A percentile compares a stretch with the other conserved stretches of the same genome.
Evolutionary conservation across 139 green algal genomes (phyloP).

Genomic region (Diplosphaera chodatii): DNA sequence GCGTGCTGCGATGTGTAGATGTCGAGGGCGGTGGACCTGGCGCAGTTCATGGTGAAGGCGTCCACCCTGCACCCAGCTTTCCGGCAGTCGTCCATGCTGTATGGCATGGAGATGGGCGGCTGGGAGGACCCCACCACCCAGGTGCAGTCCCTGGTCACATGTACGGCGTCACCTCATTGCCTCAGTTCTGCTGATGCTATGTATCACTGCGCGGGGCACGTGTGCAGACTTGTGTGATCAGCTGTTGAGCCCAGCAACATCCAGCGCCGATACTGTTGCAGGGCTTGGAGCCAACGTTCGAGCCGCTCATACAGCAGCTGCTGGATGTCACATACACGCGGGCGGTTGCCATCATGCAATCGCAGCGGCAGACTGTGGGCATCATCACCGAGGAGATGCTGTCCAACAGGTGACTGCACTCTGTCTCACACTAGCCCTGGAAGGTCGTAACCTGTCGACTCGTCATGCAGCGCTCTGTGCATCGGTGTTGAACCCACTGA

Average conservation of each 20-base stretch:
- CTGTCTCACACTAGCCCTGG: no score
- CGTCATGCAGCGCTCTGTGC: no score
- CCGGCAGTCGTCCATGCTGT: slow-evolving; percentile 19
- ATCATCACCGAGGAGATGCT: not conserved
- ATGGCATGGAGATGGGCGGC: slow-evolving; percentile 32
- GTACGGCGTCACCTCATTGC: no score
- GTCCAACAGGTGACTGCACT: not conserved
- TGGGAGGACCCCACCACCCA: slow-evolving; percentile 35
- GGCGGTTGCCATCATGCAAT: slow-evolving; percentile 14
- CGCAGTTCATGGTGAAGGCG: slow-evolving; percentile 49
- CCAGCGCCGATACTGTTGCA: no score
- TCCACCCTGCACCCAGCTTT: slow-evolving; percentile 50
- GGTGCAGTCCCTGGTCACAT: not conserved
- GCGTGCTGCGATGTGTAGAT: slow-evolving; percentile 20
- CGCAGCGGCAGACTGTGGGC: not conserved
- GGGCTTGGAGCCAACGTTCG: slow-evolving; percentile 7
- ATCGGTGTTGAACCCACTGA: no score
- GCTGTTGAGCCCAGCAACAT: no score
- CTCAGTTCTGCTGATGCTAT: no score
- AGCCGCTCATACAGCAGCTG: slow-evolving; percentile 27
- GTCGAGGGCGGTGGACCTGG: slow-evolving; percentile 39
- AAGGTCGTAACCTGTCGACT: no score
- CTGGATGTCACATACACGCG: slow-evolving; percentile 32
- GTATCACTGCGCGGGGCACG: no score
- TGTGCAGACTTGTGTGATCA: no score